Base-by-base conservation (phyloP, 176 grass and related monocot genomes). In the Cymbopogon citratus region DNA sequence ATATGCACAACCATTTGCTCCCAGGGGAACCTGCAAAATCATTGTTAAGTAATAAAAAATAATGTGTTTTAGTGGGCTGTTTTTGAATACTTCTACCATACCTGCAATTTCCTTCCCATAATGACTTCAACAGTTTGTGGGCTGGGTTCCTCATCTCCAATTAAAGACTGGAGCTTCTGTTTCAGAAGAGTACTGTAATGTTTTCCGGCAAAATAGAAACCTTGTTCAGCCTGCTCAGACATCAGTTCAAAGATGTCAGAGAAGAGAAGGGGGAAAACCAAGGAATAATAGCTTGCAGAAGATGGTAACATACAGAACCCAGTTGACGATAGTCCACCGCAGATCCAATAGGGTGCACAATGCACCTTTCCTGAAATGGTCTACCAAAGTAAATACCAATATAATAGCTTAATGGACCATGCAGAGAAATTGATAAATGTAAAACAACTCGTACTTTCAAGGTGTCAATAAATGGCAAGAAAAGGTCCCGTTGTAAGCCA, bases 71-170 rank as follows among this genome's bases (percentile, higher is more conserved):
- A 73, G 40, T 64, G 41, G 14, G 6, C 12, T 23, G 12, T 34
- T 57, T 86, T 27, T 26, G 25, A 81, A 40, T 67, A 88, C n/a
- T 81, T 51, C 31, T 26, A 83, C 34, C 69, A 61, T 19, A 95
- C 96, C 88, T 95, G 84, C 85, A 98, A 84, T 91, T 90, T 78
- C 43, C 92, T 85, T 81, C 95, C 95, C 95, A 98, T 98, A 34
- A 98, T 77, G 28, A 98, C 92, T 91, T 98, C 87, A 0, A 93
- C 92, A 83, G 88, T 84, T 86, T 93, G 92, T 49, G 76, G 87
- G 24, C 63, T 86, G 67, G 90, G 92, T 89, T 89, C 76, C 38
- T 93, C 89, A 13, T 93, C 72, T 66, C 92, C 95, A 63, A 93
- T 85, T 81, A 98, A 91, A 73, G 86, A 79, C 40, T 74, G 82